Conservation (phyloP, 2,329 filamentous ascomycete genomes). For the Ophiostoma piceae region DNA sequence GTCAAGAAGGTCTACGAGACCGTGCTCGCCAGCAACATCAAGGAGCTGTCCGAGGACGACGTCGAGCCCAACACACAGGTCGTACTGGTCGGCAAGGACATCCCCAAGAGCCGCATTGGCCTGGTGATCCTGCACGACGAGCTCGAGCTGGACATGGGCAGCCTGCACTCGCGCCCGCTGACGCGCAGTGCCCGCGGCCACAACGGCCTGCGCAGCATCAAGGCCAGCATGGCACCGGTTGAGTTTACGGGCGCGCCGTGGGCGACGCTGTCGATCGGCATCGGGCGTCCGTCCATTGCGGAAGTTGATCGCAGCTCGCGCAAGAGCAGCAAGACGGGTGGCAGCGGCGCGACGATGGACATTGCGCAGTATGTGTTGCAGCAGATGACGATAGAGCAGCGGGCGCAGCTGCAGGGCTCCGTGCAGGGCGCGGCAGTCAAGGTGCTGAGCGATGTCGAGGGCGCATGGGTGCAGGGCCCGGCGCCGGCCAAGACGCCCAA, state of each 20-base stretch:
- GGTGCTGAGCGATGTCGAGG: not conserved
- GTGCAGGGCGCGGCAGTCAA: constrained; percentile 33
- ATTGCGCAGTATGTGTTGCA: constrained; percentile 75
- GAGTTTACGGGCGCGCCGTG: constrained; percentile 43
- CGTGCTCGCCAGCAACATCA: constrained; percentile 5
- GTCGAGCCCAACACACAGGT: constrained; percentile 27
- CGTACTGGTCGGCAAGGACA: not conserved
- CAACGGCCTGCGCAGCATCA: constrained; percentile 67
- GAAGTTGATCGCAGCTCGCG: constrained; percentile 33
- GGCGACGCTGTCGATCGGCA: constrained; percentile 71
- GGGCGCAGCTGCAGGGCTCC: constrained; percentile 25
- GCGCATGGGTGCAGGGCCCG: not conserved
- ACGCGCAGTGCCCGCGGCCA: constrained; percentile 62
- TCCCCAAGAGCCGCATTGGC: constrained; percentile 24
- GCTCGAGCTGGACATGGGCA: constrained; percentile 66
- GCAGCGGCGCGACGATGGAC: not conserved
- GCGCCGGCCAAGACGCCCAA: not conserved
- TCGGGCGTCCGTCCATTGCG: constrained; percentile 63
- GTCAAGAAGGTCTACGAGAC: constrained; percentile 57
- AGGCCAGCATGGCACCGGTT: constrained; percentile 42
- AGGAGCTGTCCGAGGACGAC: constrained; percentile 31
- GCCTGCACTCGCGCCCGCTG: constrained; percentile 60
- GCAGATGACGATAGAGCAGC: constrained; percentile 54
- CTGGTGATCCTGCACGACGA: constrained; percentile 87
- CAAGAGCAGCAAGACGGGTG: constrained; percentile 1